Evolutionary conservation across 2,329 filamentous ascomycete genomes (phyloP).

Genomic region (Xylaria sp.): DNA sequence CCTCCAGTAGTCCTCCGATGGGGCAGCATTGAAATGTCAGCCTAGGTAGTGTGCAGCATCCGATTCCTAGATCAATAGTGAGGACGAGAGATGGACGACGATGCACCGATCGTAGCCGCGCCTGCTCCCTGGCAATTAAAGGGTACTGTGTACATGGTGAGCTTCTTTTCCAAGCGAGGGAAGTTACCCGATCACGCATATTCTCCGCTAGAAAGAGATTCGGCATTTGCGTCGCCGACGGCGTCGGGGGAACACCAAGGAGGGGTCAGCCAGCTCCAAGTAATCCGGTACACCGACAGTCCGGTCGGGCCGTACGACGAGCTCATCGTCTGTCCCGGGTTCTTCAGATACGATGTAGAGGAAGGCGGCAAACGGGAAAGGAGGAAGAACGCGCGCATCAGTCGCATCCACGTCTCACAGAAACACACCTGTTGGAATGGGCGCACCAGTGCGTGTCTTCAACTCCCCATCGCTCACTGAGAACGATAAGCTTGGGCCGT

Average conservation of each 20-base stretch:
- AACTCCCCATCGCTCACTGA: conserved; percentile 11
- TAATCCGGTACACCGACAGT: conserved; percentile 62
- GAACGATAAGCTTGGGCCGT: not conserved
- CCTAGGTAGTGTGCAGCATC: not conserved
- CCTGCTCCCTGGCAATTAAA: conserved; percentile 59
- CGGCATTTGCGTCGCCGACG: conserved; percentile 51
- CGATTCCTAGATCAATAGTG: not conserved
- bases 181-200: conserved; percentile 55
- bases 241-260: conserved; percentile 55
- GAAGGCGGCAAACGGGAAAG: conserved; percentile 49
- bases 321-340: conserved; percentile 60
- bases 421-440: conserved; percentile 65
- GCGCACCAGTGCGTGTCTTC: conserved; percentile 56
- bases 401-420: conserved; percentile 66
- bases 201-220: conserved; percentile 59
- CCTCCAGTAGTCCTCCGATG: not conserved
- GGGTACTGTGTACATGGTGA: conserved; percentile 57
- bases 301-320: conserved; percentile 67
- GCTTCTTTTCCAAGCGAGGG: conserved; percentile 54
- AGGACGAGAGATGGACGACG: conserved; percentile 29
- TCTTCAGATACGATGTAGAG: conserved; percentile 55
- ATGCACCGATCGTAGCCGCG: conserved; percentile 40
- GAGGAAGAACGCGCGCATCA: conserved; percentile 56
- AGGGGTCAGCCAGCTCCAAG: conserved; percentile 61
- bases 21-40: not conserved